Conservation (phyloP, 257 asterid species). For the Primulina tabacum region DNA sequence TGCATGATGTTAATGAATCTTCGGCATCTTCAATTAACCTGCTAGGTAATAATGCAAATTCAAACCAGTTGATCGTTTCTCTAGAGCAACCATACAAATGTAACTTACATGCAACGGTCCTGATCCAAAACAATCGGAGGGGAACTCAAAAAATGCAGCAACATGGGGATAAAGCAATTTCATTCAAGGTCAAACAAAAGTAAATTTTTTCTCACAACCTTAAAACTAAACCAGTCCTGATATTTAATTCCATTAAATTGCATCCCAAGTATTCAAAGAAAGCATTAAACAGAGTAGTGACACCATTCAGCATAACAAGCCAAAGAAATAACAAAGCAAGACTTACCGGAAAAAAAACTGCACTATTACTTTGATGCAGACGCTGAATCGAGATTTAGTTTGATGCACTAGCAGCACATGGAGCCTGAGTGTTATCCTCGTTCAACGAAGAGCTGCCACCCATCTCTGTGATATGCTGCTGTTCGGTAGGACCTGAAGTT, state of each 20-base stretch:
- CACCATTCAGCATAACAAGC: background rate
- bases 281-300: background rate
- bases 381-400: conserved; percentile 24
- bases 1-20: too few species aligned
- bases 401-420: conserved; percentile 41
- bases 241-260: background rate
- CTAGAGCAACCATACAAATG: background rate
- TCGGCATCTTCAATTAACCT: too few species aligned
- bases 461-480: conserved; percentile 27
- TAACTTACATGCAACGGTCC: background rate
- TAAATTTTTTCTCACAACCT: background rate
- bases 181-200: background rate
- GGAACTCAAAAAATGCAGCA: background rate
- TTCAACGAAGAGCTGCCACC: conserved; percentile 27
- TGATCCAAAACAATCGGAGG: background rate
- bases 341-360: conserved; percentile 16
- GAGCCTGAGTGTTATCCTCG: conserved; percentile 32
- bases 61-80: background rate
- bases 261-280: conserved; percentile 1
- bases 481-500: conserved; percentile 26
- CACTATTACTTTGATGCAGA: conserved; percentile 15
- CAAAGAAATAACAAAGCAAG: background rate
- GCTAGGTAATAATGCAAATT: background rate
- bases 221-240: background rate
- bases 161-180: background rate